These are phyloP conservation scores for Diversispora epigaea DNA, from an alignment of 192 early-diverging fungal species.

Conservation along the genomic window DNA sequence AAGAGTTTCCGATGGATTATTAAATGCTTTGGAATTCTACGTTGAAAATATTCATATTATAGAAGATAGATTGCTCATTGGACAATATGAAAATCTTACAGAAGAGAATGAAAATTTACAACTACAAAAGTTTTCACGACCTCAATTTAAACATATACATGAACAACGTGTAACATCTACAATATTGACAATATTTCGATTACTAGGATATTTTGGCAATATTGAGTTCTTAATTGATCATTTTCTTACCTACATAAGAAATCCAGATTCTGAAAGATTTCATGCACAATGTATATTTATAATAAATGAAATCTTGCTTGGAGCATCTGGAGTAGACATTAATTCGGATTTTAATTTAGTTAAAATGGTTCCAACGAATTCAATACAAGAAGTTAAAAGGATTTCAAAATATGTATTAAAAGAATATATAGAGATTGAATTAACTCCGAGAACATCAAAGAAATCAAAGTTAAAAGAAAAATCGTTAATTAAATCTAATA, in stretches of 20 bases:
- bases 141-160: constrained; percentile 38
- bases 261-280: constrained; percentile 1
- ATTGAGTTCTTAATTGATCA: constrained; percentile 35
- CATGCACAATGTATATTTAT: constrained; percentile 40
- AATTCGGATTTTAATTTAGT: neutral
- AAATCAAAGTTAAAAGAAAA: neutral
- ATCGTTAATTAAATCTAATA: neutral
- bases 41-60: constrained; percentile 32
- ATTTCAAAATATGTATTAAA: constrained; percentile 29
- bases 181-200: constrained; percentile 34
- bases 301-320: constrained; percentile 39
- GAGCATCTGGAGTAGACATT: constrained; percentile 25
- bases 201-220: constrained; percentile 36
- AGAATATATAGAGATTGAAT: constrained; percentile 29
- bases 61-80: constrained; percentile 31
- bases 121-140: constrained; percentile 29
- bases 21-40: constrained; percentile 44
- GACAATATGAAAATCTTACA: constrained; percentile 9
- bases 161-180: constrained; percentile 21
- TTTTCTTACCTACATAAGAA: constrained; percentile 37
- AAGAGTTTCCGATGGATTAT: constrained; percentile 39
- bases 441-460: neutral
- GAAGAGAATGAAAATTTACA: neutral
- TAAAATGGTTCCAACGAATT: constrained; percentile 5
- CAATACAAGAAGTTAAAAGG: constrained; percentile 14